phyloP scores from a whole-genome alignment of 2,329 filamentous ascomycete genomes.

The Rutstroemia sp. region DNA sequence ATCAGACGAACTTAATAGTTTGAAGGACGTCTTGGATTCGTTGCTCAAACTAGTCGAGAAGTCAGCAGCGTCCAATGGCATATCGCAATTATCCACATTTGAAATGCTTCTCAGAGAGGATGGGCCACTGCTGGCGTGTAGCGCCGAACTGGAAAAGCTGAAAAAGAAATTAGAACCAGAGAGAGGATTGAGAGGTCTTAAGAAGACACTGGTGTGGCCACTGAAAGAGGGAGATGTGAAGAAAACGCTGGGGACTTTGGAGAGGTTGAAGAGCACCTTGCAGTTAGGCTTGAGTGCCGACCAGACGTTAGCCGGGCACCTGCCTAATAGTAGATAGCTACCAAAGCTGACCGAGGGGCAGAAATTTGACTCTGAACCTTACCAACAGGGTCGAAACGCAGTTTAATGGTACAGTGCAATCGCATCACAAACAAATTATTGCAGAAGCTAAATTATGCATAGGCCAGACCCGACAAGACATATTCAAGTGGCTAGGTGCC shows the following conservation, averaged over 20 bases:
- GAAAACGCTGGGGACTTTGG: constrained; percentile 13
- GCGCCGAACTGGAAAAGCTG: constrained; percentile 12
- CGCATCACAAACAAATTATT: too few relatives aligned
- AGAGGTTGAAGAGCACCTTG: constrained; percentile 17
- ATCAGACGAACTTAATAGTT: constrained; percentile 14
- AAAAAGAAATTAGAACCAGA: constrained; percentile 14
- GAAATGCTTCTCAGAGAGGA: constrained; percentile 11
- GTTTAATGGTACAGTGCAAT: constrained; percentile 6
- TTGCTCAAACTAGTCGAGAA: constrained; percentile 18
- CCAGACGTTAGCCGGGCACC: constrained; percentile 12
- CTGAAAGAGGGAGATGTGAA: constrained; percentile 15
- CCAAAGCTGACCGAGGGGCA: neutral
- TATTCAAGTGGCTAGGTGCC: constrained; percentile 20
- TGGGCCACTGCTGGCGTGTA: constrained; percentile 14
- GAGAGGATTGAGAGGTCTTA: constrained; percentile 13
- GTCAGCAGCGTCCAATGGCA: neutral
- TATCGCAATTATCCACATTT: constrained; percentile 10
- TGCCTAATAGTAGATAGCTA: too few relatives aligned
- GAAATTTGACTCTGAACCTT: constrained; percentile 12
- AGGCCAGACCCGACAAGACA: constrained; percentile 12
- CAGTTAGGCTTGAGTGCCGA: constrained; percentile 17
- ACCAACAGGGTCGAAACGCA: constrained; percentile 12
- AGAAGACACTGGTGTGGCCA: constrained; percentile 15
- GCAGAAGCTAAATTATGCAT: neutral
- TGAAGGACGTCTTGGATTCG: constrained; percentile 15